Evolutionary conservation across 345 rosid genomes (phyloP).

Genomic region (Pugionium dolabratum): DNA sequence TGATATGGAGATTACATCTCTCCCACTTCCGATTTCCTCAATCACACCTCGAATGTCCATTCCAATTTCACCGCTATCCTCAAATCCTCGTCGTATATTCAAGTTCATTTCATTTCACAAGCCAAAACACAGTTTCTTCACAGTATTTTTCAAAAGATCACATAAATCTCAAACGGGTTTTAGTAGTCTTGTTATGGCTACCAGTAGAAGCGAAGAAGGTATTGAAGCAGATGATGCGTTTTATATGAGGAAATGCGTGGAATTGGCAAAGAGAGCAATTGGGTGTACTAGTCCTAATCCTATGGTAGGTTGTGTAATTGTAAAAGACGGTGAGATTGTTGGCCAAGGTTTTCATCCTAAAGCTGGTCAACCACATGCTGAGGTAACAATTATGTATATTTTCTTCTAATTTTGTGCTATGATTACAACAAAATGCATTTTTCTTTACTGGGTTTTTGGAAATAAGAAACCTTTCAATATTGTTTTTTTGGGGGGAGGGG

Average conservation of each 20-base stretch:
- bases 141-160: constrained; percentile 22
- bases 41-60: constrained; percentile 22
- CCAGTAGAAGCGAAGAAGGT: constrained; percentile 41
- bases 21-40: constrained; percentile 4
- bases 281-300: constrained; percentile 95
- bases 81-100: constrained; percentile 21
- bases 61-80: constrained; percentile 7
- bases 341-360: constrained; percentile 97
- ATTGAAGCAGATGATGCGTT: constrained; percentile 39
- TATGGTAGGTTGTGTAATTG: constrained; percentile 92
- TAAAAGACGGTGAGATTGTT: constrained; percentile 78
- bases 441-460: constrained; percentile 23
- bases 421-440: too few species aligned
- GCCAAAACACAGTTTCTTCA: background rate
- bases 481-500: background rate
- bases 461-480: constrained; percentile 22
- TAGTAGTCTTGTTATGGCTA: constrained; percentile 23
- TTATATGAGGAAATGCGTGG: constrained; percentile 76
- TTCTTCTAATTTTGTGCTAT: background rate
- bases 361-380: constrained; percentile 97
- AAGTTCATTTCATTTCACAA: constrained; percentile 16
- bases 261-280: constrained; percentile 71
- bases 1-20: constrained; percentile 36
- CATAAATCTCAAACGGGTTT: constrained; percentile 26
- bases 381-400: constrained; percentile 50